These are phyloP conservation scores for Raffaelea albimanens DNA, from an alignment of 2,329 filamentous ascomycete species.

Conservation along the genomic window DNA sequence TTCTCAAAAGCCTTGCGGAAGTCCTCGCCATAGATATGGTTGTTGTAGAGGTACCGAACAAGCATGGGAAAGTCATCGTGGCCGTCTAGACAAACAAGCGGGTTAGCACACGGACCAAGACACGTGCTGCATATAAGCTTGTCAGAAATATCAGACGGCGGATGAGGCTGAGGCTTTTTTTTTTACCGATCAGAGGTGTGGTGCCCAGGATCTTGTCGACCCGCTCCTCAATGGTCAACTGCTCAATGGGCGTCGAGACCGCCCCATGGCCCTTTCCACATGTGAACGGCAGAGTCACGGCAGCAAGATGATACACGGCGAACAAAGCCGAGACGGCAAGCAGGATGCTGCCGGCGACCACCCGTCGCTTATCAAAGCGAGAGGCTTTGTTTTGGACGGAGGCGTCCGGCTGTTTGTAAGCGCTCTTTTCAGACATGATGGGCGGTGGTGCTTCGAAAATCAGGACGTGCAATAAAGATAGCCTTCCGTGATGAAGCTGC, in stretches of 20 bases:
- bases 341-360: background rate
- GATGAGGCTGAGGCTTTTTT: no score
- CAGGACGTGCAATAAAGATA: no score
- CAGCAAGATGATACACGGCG: background rate
- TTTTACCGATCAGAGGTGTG: conserved; percentile 15
- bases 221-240: conserved; percentile 12
- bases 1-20: conserved; percentile 69
- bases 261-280: background rate
- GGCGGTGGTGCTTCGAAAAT: no score
- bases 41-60: conserved; percentile 57
- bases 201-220: conserved; percentile 13
- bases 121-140: no score
- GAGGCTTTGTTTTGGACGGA: no score
- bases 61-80: conserved; percentile 80
- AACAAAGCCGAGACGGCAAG: background rate
- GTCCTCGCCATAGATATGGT: conserved; percentile 65
- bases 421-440: no score
- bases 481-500: no score
- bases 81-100: conserved; percentile 54
- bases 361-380: no score
- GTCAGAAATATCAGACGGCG: no score
- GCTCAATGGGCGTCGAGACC: background rate
- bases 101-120: no score
- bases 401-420: no score
- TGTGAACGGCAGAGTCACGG: background rate